Evolutionary conservation across 2,329 filamentous ascomycete species (phyloP), one percentile per base, ranked within the genome.

Genomic region (Pseudogymnoascus sp.): DNA sequence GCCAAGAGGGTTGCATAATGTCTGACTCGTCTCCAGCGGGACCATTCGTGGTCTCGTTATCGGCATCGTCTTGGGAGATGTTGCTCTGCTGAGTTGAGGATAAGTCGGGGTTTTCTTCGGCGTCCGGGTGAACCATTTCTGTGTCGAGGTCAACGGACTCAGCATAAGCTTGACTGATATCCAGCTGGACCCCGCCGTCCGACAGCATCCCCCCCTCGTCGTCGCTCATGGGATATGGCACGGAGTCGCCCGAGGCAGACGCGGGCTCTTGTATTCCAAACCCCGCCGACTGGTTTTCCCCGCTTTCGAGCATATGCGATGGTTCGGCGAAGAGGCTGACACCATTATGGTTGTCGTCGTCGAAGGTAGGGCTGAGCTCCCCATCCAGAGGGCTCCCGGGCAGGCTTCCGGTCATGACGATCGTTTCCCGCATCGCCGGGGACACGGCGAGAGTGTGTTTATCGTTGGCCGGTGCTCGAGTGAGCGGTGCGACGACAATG

Each of bases 271-370:
- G 47, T 54, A 32, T 32, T 32, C 18, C 47, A 18, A 20, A 12
- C 25, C 47, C 47, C 25, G 28, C 47, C 12, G 28, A 16, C 28
- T 32, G 25, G 14, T 11, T 32, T 54, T 54, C 47, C 47, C 47
- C 47, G 47, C 47, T 54, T 54, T 54, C 47, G 47, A 54, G 11
- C 47, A 54, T 54, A 54, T 54, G 28, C 18, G 47, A 32, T 54
- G 47, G 47, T 54, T 20, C 47, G 4, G 9, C 28, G 28, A 54
- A 32, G 28, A 54, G 4, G 11, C 47, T 54, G 28, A 54, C 47
- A 54, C 47, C 47, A 54, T 54, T 54, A 54, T 54, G 47, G 47
- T 54, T 54, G 47, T 54, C 47, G 47, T 54, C 47, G 47, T 54
- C 47, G 25, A 54, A 32, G 47, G 47, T 54, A 18, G 47, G 47